Percentiles rank a stretch among this genome's conserved stretches.
Evolutionary conservation across 495 filamentous ascomycete species (phyloP).

Genomic region (Trichodelitschia bisporula): DNA sequence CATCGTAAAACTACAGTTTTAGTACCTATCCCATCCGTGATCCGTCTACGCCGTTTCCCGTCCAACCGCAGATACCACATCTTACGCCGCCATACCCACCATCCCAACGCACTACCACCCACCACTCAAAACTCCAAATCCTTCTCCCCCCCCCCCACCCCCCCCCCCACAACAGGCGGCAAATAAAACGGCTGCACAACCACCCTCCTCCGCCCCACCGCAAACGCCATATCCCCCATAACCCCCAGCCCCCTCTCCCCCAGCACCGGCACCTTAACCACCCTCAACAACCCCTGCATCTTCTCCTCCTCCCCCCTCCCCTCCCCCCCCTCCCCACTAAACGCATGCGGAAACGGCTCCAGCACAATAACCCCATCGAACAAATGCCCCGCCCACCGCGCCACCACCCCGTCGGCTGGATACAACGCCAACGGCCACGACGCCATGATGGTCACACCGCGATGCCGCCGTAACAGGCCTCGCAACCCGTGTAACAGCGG

Average conservation of each 20-base stretch:
- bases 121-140: too few species aligned
- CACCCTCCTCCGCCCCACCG: constrained; percentile 56
- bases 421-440: constrained; percentile 63
- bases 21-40: too few species aligned
- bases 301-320: constrained; percentile 41
- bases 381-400: constrained; percentile 73
- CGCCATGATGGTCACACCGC: constrained; percentile 44
- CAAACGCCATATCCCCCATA: constrained; percentile 72
- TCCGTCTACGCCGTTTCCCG: too few species aligned
- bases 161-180: too few species aligned
- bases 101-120: too few species aligned
- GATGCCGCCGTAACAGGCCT: constrained; percentile 41
- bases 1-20: too few species aligned
- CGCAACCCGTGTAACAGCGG: constrained; percentile 66
- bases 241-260: constrained; percentile 38
- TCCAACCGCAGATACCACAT: too few species aligned
- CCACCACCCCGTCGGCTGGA: constrained; percentile 50
- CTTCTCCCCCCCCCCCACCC: too few species aligned
- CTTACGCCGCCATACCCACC: too few species aligned
- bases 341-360: constrained; percentile 49
- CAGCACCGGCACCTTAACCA: constrained; percentile 58
- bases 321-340: constrained; percentile 26
- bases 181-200: constrained; percentile 74
- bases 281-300: constrained; percentile 63
- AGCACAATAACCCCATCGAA: constrained; percentile 75